These are phyloP conservation scores for Magnaporthiopsis incrustans DNA, from an alignment of 2,329 filamentous ascomycete species.

Conservation along the genomic window DNA sequence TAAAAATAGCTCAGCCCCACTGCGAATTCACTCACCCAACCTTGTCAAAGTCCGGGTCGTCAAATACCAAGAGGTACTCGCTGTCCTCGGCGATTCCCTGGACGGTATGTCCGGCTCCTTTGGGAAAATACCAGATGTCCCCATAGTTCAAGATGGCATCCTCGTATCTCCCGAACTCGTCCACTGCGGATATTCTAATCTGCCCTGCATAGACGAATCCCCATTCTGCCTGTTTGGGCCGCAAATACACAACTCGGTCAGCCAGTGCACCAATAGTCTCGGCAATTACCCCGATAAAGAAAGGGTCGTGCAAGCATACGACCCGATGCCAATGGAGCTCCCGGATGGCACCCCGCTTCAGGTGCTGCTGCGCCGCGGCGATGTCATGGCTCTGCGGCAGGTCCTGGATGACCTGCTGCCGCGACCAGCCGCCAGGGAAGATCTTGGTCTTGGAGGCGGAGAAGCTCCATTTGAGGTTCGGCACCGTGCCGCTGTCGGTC, in stretches of 20 bases:
- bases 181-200: slow-evolving; percentile 51
- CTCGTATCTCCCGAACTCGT: slow-evolving; percentile 51
- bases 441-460: slow-evolving; percentile 58
- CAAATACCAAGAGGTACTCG: slow-evolving; percentile 59
- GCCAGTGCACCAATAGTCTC: not conserved
- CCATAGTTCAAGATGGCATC: slow-evolving; percentile 49
- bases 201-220: slow-evolving; percentile 52
- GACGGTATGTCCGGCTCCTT: slow-evolving; percentile 54
- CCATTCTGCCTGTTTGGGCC: slow-evolving; percentile 49
- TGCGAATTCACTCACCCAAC: slow-evolving; percentile 34
- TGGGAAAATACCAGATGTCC: slow-evolving; percentile 63
- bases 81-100: slow-evolving; percentile 60
- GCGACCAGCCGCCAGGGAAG: slow-evolving; percentile 56
- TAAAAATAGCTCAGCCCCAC: no score
- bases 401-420: slow-evolving; percentile 60
- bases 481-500: slow-evolving; percentile 56
- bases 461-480: slow-evolving; percentile 63
- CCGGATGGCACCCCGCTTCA: slow-evolving; percentile 56
- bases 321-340: slow-evolving; percentile 62
- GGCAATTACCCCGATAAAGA: not conserved
- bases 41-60: slow-evolving; percentile 59
- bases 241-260: not conserved
- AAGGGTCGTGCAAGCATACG: slow-evolving; percentile 28
- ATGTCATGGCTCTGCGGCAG: slow-evolving; percentile 59
- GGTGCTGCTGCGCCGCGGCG: slow-evolving; percentile 59